Evolutionary conservation across 2,329 filamentous ascomycete species (phyloP).

Genomic region (Peltaster fructicola): DNA sequence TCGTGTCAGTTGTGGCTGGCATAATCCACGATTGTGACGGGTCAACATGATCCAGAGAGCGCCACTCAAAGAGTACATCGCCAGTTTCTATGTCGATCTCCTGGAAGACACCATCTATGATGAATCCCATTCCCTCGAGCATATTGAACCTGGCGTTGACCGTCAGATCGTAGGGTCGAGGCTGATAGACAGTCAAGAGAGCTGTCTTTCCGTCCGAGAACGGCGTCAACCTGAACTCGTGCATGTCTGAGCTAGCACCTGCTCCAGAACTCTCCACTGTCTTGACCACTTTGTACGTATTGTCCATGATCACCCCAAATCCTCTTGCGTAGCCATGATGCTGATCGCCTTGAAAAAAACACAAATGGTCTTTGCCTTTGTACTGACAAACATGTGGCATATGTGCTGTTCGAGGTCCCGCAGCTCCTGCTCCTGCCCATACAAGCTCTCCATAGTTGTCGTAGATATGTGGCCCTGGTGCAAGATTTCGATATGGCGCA

Average conservation of each 20-base stretch:
- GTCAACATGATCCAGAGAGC: conserved; percentile 37
- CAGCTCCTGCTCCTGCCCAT: conserved; percentile 32
- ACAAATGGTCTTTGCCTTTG: conserved; percentile 31
- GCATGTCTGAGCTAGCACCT: conserved; percentile 32
- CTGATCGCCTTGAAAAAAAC: conserved; percentile 34
- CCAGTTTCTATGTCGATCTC: conserved; percentile 39
- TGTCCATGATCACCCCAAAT: conserved; percentile 35
- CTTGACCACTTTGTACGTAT: conserved; percentile 30
- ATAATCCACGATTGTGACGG: conserved; percentile 31
- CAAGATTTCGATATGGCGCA: conserved; percentile 30
- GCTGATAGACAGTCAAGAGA: conserved; percentile 22
- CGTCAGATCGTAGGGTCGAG: conserved; percentile 29
- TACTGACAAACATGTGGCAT: conserved; percentile 32
- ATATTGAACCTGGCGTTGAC: conserved; percentile 19
- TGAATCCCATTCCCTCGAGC: conserved; percentile 29
- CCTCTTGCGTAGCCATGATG: conserved; percentile 34
- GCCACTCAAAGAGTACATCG: conserved; percentile 41
- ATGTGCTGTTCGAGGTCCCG: conserved; percentile 32
- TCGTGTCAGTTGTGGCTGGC: conserved; percentile 24
- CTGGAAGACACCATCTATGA: conserved; percentile 36
- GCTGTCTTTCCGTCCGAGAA: conserved; percentile 23
- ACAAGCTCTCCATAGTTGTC: conserved; percentile 33
- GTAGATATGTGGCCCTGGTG: conserved; percentile 34
- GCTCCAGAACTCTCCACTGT: conserved; percentile 25
- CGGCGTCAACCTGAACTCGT: conserved; percentile 32